Evolutionary conservation across 805 yeast genomes (phyloP).

Genomic region (Saturnispora saitoi): DNA sequence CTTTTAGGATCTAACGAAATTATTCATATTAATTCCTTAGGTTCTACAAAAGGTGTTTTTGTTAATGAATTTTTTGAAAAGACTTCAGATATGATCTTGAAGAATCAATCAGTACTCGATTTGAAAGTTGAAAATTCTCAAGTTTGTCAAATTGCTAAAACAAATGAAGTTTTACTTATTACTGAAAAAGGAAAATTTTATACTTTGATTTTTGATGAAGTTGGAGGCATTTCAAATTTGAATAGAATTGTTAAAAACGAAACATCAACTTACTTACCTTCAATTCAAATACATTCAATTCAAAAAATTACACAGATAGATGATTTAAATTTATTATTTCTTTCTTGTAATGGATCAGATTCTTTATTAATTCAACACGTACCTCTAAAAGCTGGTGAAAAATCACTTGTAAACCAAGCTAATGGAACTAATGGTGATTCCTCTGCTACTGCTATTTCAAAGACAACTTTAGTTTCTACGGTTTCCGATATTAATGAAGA

Average conservation of each 20-base stretch:
- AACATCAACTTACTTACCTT: slow-evolving; percentile 14
- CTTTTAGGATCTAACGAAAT: slow-evolving; percentile 68
- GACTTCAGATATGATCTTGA: slow-evolving; percentile 32
- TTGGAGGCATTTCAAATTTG: slow-evolving; percentile 30
- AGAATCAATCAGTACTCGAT: slow-evolving; percentile 43
- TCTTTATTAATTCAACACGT: slow-evolving; percentile 39
- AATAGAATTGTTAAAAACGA: slow-evolving; percentile 20
- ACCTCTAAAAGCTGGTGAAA: slow-evolving; percentile 5
- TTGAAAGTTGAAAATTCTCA: slow-evolving; percentile 48
- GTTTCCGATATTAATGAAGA: slow-evolving; percentile 28
- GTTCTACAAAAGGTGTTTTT: slow-evolving; percentile 54
- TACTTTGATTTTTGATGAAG: slow-evolving; percentile 25
- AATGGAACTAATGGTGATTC: background rate
- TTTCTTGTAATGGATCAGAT: slow-evolving; percentile 55
- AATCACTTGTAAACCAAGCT: background rate
- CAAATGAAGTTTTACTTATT: slow-evolving; percentile 31
- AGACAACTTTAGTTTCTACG: background rate
- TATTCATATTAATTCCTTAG: slow-evolving; percentile 72
- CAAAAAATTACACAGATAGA: slow-evolving; percentile 32
- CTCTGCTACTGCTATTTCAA: background rate
- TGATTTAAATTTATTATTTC: slow-evolving; percentile 40
- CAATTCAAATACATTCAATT: slow-evolving; percentile 28
- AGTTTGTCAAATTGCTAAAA: slow-evolving; percentile 27
- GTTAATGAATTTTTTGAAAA: slow-evolving; percentile 46
- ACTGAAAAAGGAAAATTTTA: slow-evolving; percentile 37